Conservation (phyloP, 148 eudicot genomes). For the Camellia lanceoleosa region DNA sequence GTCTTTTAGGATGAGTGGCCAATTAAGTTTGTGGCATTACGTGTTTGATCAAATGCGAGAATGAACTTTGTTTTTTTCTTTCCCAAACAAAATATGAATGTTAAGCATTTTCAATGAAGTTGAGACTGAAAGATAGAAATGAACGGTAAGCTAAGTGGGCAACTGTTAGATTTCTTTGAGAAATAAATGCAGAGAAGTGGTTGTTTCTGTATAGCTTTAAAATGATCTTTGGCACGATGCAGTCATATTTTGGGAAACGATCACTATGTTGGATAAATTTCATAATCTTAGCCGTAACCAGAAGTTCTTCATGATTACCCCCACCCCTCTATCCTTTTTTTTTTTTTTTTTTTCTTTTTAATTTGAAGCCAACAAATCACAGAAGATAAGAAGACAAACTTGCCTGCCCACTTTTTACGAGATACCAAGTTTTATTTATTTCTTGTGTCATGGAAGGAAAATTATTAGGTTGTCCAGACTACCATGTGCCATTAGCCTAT, state of each 20-base stretch:
- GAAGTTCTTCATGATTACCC: not conserved
- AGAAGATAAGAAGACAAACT: no score
- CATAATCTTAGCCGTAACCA: not conserved
- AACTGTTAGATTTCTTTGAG: not conserved
- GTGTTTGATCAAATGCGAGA: slow-evolving; percentile 18
- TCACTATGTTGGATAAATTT: not conserved
- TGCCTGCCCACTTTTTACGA: no score
- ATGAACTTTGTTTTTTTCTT: not conserved
- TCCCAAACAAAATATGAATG: not conserved
- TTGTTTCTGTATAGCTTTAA: not conserved
- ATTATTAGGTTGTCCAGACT: no score
- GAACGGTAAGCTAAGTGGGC: not conserved
- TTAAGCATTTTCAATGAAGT: not conserved
- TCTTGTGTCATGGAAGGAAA: no score
- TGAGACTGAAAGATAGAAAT: not conserved
- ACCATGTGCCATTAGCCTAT: no score
- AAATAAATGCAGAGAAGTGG: not conserved
- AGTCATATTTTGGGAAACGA: not conserved
- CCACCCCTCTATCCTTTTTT: no score
- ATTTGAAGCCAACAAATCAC: no score
- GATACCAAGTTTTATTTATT: not conserved
- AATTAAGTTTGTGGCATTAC: not conserved
- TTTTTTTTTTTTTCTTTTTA: no score
- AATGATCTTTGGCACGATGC: not conserved
- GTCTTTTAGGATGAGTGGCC: not conserved